Evolutionary conservation across 1,139 yeast genomes (phyloP).

Genomic region (Candida labiduridarum): DNA sequence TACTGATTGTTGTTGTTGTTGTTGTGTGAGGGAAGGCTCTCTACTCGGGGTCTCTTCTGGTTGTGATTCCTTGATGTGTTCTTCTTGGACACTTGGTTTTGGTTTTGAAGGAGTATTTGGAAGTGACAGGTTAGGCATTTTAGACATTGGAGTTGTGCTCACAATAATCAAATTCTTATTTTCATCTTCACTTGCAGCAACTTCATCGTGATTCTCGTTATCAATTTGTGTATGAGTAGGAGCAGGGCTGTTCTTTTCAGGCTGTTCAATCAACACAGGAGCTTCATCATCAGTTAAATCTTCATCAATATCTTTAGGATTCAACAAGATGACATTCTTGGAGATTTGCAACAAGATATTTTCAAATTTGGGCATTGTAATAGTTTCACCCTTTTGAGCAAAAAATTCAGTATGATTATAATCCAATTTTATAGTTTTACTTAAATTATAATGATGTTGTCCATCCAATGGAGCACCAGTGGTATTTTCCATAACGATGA

Average conservation of each 20-base stretch:
- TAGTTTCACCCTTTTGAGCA: constrained; percentile 54
- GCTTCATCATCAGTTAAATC: constrained; percentile 25
- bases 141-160: not conserved
- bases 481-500: constrained; percentile 34
- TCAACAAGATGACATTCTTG: constrained; percentile 58
- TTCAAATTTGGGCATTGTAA: constrained; percentile 55
- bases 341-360: constrained; percentile 66
- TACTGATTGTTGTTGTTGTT: not conserved
- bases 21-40: constrained; percentile 3
- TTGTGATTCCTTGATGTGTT: not conserved
- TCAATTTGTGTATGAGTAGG: not conserved
- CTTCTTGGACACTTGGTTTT: constrained; percentile 4
- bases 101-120: constrained; percentile 17
- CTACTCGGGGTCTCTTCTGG: constrained; percentile 16
- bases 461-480: constrained; percentile 23
- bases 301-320: constrained; percentile 49
- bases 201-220: too few relatives aligned
- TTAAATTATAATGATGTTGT: constrained; percentile 15
- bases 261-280: constrained; percentile 23
- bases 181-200: not conserved
- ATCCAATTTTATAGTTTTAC: constrained; percentile 45
- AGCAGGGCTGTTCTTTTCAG: constrained; percentile 5
- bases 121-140: constrained; percentile 2
- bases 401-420: constrained; percentile 58
- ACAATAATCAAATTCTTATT: not conserved